phyloP scores from a whole-genome alignment of 2,329 filamentous ascomycete species.

The Xylariaceae sp. region DNA sequence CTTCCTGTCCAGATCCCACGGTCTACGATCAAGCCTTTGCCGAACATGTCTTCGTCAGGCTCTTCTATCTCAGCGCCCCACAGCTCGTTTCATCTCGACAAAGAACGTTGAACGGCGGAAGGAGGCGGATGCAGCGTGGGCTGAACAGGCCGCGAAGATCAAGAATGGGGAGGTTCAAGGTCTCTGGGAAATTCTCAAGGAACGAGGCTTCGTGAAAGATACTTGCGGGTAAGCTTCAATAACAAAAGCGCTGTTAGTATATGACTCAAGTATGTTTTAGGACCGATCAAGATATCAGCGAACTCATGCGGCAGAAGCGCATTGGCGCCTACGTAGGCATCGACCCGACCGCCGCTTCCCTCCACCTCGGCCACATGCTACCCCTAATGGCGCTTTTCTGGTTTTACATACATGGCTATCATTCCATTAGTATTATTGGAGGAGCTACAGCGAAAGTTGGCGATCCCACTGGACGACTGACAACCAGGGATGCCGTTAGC shows the following conservation, averaged over 20 bases:
- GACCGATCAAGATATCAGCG: constrained; percentile 45
- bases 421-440: constrained; percentile 63
- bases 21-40: constrained; percentile 18
- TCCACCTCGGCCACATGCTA: constrained; percentile 77
- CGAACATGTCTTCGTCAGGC: constrained; percentile 19
- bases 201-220: constrained; percentile 70
- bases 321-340: constrained; percentile 77
- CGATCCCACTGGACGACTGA: constrained; percentile 69
- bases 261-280: too few relatives aligned
- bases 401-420: constrained; percentile 74
- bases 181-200: constrained; percentile 62
- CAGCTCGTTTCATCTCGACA: constrained; percentile 37
- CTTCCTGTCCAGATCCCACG: constrained; percentile 4
- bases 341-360: constrained; percentile 74
- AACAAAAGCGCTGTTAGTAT: too few relatives aligned
- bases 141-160: constrained; percentile 42
- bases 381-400: constrained; percentile 82
- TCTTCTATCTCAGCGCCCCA: constrained; percentile 10
- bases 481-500: constrained; percentile 52
- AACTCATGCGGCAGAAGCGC: constrained; percentile 59
- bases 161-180: constrained; percentile 44
- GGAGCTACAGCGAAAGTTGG: constrained; percentile 75
- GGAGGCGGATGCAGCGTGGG: constrained; percentile 40
- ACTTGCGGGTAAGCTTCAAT: constrained; percentile 71
- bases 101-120: constrained; percentile 32